These are phyloP conservation scores for Huiozyma sinensis DNA, from an alignment of 805 yeast genomes.

Conservation along the genomic window DNA sequence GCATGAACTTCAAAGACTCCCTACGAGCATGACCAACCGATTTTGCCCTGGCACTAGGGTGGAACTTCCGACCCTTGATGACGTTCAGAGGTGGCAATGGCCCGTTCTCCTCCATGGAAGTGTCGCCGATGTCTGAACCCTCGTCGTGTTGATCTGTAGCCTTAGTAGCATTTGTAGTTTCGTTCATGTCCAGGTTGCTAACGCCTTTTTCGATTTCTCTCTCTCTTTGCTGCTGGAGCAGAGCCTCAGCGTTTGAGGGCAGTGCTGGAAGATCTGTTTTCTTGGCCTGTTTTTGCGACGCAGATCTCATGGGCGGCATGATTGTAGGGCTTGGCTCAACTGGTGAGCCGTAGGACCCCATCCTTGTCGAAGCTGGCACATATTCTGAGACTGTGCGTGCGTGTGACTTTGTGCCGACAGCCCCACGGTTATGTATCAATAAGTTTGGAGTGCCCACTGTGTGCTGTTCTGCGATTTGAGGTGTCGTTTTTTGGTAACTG, in stretches of 20 bases:
- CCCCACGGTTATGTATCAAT: not conserved
- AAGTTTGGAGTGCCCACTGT: not conserved
- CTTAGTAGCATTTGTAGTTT: not conserved
- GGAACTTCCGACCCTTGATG: conserved; percentile 32
- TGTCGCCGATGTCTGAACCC: conserved; percentile 4
- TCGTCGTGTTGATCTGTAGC: not conserved
- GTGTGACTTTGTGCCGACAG: conserved; percentile 16
- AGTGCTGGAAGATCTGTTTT: conserved; percentile 24
- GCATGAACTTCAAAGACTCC: conserved; percentile 37
- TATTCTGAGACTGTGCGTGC: conserved; percentile 33
- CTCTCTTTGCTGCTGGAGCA: conserved; percentile 25
- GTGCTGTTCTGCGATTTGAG: conserved; percentile 3
- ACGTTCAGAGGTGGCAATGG: conserved; percentile 17
- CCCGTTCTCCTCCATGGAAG: conserved; percentile 4
- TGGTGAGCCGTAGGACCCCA: conserved; percentile 25
- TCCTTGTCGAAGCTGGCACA: conserved; percentile 18
- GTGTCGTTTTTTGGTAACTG: conserved; percentile 1
- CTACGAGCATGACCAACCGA: conserved; percentile 63
- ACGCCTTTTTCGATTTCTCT: conserved; percentile 15
- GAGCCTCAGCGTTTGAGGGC: conserved; percentile 26
- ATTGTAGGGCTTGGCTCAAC: conserved; percentile 3
- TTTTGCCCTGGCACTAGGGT: conserved; percentile 82
- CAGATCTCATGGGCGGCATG: conserved; percentile 18
- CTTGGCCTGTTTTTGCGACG: conserved; percentile 20
- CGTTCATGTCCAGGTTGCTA: conserved; percentile 10